Percentiles rank a stretch among this genome's conserved stretches.
These are phyloP conservation scores for Claviceps humidiphila DNA, from an alignment of 2,329 filamentous ascomycete genomes.

Conservation along the genomic window DNA sequence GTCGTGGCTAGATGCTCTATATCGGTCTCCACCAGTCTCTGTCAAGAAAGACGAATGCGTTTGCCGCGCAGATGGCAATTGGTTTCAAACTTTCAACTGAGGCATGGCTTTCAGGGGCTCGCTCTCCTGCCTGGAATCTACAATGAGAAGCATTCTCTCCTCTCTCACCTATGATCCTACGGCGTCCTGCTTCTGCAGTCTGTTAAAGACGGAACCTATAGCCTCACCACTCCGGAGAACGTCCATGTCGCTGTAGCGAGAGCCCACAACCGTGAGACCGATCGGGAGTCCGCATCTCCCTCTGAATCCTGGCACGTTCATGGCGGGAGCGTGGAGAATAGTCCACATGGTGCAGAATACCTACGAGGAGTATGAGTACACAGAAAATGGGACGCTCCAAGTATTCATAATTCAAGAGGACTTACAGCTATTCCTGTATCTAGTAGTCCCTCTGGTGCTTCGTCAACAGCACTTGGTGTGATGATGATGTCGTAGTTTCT, in stretches of 20 bases:
- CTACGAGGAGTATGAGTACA: slow-evolving; percentile 1
- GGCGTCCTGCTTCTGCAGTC: not conserved
- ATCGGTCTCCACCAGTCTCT: too few relatives aligned
- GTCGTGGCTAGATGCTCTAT: too few relatives aligned
- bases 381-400: not conserved
- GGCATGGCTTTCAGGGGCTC: too few relatives aligned
- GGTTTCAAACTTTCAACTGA: too few relatives aligned
- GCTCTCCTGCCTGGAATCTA: too few relatives aligned
- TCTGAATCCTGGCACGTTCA: slow-evolving; percentile 52
- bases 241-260: slow-evolving; percentile 32
- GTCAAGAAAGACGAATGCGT: too few relatives aligned
- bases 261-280: slow-evolving; percentile 39
- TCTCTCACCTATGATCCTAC: not conserved
- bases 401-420: slow-evolving; percentile 11
- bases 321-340: slow-evolving; percentile 44
- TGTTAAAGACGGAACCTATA: slow-evolving; percentile 20
- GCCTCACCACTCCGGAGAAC: slow-evolving; percentile 28
- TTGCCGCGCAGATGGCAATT: too few relatives aligned
- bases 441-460: slow-evolving; percentile 39
- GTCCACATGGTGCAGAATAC: slow-evolving; percentile 10
- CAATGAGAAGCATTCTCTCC: too few relatives aligned
- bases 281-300: slow-evolving; percentile 42
- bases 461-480: slow-evolving; percentile 44
- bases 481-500: slow-evolving; percentile 40
- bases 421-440: slow-evolving; percentile 38